Evolutionary conservation across 2,329 filamentous ascomycete genomes (phyloP), one percentile per base, ranked within the genome.

Genomic region (Fusarium gaditjirri): DNA sequence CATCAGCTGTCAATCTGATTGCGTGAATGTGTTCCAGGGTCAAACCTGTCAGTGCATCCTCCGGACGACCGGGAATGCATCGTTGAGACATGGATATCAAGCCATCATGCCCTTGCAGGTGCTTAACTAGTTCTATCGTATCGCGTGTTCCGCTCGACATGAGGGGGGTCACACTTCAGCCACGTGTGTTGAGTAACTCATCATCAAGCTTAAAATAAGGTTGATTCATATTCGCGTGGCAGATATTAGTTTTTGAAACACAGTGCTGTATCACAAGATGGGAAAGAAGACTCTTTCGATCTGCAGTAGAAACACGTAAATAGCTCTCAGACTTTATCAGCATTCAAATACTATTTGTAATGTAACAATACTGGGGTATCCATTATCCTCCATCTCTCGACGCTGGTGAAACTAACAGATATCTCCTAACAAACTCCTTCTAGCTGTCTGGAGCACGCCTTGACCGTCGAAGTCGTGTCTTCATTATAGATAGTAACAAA

Each of bases 331-430:
- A 50, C 49, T 42, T 25, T 50, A 64, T 61, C 47, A 63, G 49
- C 55, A 50, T 52, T 31, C 25, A 59, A 67, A 46, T 54, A 65
- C 39, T 57, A 19, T 21, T 38, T 44, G 25, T 56, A 53, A 57
- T 44, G 25, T 56, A 53, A 57, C 56, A 66, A 68, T 57, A 46
- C 44, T 57, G 54, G 70, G 71, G 71, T 73, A 73, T 73, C 65
- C 71, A 44, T 70, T 49, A 46, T 58, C 43, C 52, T 53, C 54
- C 64, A 47, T 36, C 25, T 42, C 35, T 39, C 49, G 38, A 39
- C 23, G 31, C 43, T 73, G 61, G 60, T 29, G 50, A 44, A 61
- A 52, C 52, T 42, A 36, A 53, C 41, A 35, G 31, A 49, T 36
- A 29, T 55, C 33, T 44, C 46, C 8, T 25, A 44, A 21, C 60